phyloP scores from a whole-genome alignment of 768 basidiomycete genomes.

The Nidularia pulvinata region DNA sequence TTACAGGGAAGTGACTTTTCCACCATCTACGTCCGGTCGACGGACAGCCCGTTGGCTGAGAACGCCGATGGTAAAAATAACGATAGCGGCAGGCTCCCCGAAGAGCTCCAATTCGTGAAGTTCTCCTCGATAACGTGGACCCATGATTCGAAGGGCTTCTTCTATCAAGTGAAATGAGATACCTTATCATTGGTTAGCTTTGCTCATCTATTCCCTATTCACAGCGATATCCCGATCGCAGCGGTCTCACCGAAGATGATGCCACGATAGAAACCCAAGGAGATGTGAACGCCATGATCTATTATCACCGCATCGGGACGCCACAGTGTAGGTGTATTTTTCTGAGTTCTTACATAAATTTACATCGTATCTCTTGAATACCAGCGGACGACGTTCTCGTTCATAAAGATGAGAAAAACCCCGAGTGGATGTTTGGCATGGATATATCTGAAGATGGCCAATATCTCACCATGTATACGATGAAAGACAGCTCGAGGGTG shows the following conservation, averaged over 20 bases:
- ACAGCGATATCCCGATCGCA: slow-evolving; percentile 57
- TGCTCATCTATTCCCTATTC: slow-evolving; percentile 1
- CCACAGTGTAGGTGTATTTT: slow-evolving; percentile 67
- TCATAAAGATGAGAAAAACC: slow-evolving; percentile 61
- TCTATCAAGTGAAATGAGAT: slow-evolving; percentile 74
- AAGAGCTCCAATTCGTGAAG: slow-evolving; percentile 76
- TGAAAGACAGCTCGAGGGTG: slow-evolving; percentile 67
- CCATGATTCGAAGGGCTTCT: slow-evolving; percentile 79
- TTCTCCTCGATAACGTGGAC: slow-evolving; percentile 77
- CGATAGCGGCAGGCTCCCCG: slow-evolving; percentile 53
- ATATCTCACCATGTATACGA: slow-evolving; percentile 55
- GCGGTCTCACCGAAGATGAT: slow-evolving; percentile 44
- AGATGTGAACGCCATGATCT: slow-evolving; percentile 72
- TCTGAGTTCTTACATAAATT: too few species aligned
- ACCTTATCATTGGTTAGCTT: slow-evolving; percentile 17
- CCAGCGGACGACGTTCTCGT: slow-evolving; percentile 71
- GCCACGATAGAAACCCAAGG: slow-evolving; percentile 58
- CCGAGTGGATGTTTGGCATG: slow-evolving; percentile 62
- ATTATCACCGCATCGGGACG: slow-evolving; percentile 76
- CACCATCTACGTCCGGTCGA: slow-evolving; percentile 68
- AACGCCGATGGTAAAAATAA: slow-evolving; percentile 34
- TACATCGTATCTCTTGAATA: not conserved
- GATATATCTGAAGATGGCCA: slow-evolving; percentile 64
- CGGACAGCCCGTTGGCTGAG: slow-evolving; percentile 52
- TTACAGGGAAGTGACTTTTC: slow-evolving; percentile 72